Percentiles rank a stretch among this genome's conserved stretches.
phyloP scores from a whole-genome alignment of 345 rosid species.

The Brassica rapa region DNA sequence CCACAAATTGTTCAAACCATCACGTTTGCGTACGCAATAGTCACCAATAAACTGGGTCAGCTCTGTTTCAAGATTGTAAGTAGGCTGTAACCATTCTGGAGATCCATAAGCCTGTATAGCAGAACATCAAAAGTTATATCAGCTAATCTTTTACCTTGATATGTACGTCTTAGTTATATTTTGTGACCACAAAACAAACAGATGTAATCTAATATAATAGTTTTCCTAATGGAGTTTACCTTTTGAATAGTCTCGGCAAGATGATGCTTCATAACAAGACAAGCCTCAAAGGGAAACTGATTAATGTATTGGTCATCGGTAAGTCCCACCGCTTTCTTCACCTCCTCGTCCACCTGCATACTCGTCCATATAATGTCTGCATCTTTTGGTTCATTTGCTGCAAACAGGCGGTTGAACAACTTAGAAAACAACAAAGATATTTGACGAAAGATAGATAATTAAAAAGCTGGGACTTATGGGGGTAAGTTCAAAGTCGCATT shows the following conservation, averaged over 20 bases:
- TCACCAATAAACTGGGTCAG: conserved; percentile 83
- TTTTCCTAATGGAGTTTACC: conserved; percentile 43
- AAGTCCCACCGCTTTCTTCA: conserved; percentile 69
- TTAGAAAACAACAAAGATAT: conserved; percentile 12
- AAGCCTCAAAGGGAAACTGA: conserved; percentile 95
- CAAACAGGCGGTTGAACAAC: conserved; percentile 19
- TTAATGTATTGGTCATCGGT: conserved; percentile 72
- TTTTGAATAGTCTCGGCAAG: conserved; percentile 86
- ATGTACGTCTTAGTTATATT: background rate
- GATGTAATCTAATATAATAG: background rate
- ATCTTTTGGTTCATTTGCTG: conserved; percentile 77
- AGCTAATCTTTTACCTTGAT: background rate
- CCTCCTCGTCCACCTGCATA: conserved; percentile 81
- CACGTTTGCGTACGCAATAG: conserved; percentile 61
- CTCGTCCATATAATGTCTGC: conserved; percentile 95
- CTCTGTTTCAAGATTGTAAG: conserved; percentile 83
- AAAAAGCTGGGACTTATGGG: conserved; percentile 1
- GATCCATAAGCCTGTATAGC: conserved; percentile 70
- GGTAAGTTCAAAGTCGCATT: conserved; percentile 11
- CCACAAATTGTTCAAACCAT: conserved; percentile 73
- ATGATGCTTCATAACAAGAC: conserved; percentile 98
- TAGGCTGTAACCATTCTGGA: conserved; percentile 87
- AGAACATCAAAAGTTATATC: conserved; percentile 12
- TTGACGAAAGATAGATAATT: conserved; percentile 1
- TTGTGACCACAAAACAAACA: background rate